Evolutionary conservation across 306 rosid species (phyloP).

Genomic region (Neltuma alba): DNA sequence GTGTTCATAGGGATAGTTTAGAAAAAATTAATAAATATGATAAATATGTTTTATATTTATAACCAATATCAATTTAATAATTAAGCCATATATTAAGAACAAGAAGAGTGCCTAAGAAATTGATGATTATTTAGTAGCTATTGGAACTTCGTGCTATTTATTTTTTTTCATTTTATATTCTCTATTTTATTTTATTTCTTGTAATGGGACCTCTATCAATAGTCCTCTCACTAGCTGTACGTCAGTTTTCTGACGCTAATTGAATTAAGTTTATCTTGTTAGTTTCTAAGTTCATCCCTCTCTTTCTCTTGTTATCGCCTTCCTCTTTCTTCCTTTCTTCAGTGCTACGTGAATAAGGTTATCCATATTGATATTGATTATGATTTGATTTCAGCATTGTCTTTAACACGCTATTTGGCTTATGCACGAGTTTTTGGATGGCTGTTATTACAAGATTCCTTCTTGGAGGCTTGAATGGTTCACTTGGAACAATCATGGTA

Average conservation of each 20-base stretch:
- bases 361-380: neutral
- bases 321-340: neutral
- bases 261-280: neutral
- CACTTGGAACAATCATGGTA: conserved; percentile 90
- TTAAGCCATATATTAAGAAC: too few relatives aligned
- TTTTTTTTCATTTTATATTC: neutral
- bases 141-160: neutral
- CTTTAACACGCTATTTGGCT: conserved; percentile 87
- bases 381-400: conserved; percentile 53
- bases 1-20: too few relatives aligned
- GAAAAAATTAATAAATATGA: too few relatives aligned
- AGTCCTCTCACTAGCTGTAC: neutral
- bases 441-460: conserved; percentile 75
- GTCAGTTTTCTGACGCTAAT: neutral
- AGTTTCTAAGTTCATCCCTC: neutral
- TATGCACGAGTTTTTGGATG: conserved; percentile 87
- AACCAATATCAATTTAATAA: too few relatives aligned
- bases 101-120: neutral
- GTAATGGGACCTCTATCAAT: neutral
- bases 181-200: neutral
- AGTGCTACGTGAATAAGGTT: neutral
- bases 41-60: too few relatives aligned
- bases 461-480: conserved; percentile 82
- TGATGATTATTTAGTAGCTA: neutral
- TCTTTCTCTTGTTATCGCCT: too few relatives aligned